Percentiles rank a stretch among this genome's conserved stretches.
Evolutionary conservation across 352 stramenopile genomes (phyloP).

Genomic region (Globisporangium orthogonon): DNA sequence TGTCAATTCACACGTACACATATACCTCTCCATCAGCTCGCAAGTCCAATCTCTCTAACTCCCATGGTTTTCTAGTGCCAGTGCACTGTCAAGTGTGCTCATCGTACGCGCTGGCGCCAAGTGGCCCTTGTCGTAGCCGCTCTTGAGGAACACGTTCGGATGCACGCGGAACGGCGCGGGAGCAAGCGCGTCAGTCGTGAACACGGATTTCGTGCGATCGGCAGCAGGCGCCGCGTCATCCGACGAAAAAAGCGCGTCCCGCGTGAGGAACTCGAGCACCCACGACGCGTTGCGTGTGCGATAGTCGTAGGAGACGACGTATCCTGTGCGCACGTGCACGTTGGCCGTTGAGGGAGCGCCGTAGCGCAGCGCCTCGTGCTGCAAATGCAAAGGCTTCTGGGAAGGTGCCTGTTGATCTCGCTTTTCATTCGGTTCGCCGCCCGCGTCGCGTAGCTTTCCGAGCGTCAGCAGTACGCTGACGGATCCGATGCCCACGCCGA

Average conservation of each 20-base stretch:
- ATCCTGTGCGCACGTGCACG: constrained; percentile 67
- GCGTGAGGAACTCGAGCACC: constrained; percentile 82
- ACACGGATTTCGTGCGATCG: constrained; percentile 81
- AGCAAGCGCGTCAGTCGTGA: constrained; percentile 73
- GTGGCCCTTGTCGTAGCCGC: constrained; percentile 94
- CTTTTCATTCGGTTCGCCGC: constrained; percentile 8
- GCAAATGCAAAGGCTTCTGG: constrained; percentile 9
- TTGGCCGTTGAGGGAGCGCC: constrained; percentile 61
- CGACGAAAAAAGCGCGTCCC: constrained; percentile 49
- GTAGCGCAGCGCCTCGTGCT: constrained; percentile 72
- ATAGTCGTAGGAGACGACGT: constrained; percentile 81
- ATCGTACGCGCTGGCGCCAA: constrained; percentile 81
- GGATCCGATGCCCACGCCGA: constrained; percentile 48
- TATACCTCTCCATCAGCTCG: not conserved
- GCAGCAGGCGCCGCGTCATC: constrained; percentile 33
- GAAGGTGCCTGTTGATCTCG: not conserved
- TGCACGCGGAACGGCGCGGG: constrained; percentile 80
- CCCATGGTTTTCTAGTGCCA: too few relatives aligned
- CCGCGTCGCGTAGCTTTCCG: constrained; percentile 18
- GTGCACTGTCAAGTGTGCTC: not conserved
- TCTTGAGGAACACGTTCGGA: constrained; percentile 85
- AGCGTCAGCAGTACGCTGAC: constrained; percentile 36
- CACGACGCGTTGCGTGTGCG: constrained; percentile 82
- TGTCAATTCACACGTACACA: constrained; percentile 10
- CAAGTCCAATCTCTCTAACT: not conserved